phyloP scores from a whole-genome alignment of 345 rosid genomes.

The Eucalyptus sp. region DNA sequence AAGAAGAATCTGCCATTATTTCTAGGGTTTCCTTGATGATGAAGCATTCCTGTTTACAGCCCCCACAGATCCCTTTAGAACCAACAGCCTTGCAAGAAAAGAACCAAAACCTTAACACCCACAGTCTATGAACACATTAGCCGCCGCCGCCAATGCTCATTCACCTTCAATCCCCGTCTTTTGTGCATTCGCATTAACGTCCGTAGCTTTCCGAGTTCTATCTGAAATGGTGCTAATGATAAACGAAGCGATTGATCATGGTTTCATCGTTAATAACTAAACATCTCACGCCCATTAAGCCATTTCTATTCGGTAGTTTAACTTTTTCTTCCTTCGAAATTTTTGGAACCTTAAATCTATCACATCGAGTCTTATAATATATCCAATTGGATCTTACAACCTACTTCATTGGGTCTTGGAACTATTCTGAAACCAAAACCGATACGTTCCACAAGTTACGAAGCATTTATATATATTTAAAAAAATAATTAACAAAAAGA shows the following conservation, averaged over 20 bases:
- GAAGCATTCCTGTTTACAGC: constrained; percentile 62
- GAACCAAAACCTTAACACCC: constrained; percentile 22
- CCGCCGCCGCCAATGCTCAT: not conserved
- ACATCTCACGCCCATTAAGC: not conserved
- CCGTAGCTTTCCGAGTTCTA: not conserved
- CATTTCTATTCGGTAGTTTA: not conserved
- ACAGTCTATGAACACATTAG: not conserved
- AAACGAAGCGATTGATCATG: constrained; percentile 55
- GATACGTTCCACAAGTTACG: not conserved
- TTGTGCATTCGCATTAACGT: not conserved
- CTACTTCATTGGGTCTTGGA: not conserved
- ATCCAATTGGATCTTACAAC: not conserved
- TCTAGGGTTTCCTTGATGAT: constrained; percentile 35
- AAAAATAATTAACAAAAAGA: not conserved
- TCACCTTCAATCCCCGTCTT: not conserved
- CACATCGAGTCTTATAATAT: not conserved
- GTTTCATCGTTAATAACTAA: constrained; percentile 65
- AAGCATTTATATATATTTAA: not conserved
- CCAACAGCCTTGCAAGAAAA: constrained; percentile 68
- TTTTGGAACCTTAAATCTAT: not conserved
- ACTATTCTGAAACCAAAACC: not conserved
- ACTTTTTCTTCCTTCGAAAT: not conserved
- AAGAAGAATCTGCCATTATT: constrained; percentile 19
- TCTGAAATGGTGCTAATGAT: not conserved
- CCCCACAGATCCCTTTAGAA: constrained; percentile 20